Percentiles rank a stretch among this genome's conserved stretches.
Conservation (phyloP, 495 filamentous ascomycete species). For the Diplogelasinospora grovesii region DNA sequence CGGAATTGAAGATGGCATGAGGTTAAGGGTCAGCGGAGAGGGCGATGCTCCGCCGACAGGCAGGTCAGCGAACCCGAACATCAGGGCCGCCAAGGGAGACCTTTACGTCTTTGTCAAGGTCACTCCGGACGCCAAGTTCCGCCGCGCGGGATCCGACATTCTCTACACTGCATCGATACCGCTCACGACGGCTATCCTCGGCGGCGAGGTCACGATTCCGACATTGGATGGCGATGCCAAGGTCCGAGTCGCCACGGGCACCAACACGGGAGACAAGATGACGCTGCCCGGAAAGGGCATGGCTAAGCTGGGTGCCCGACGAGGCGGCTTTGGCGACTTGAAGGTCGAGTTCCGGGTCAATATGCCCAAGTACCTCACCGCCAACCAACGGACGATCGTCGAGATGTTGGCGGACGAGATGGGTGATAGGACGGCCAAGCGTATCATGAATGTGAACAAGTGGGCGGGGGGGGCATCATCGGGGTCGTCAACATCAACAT, state of each 20-base stretch:
- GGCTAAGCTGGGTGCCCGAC: slow-evolving; percentile 58
- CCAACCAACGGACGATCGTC: slow-evolving; percentile 82
- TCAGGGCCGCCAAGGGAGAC: slow-evolving; percentile 64
- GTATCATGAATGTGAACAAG: slow-evolving; percentile 60
- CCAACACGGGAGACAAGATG: slow-evolving; percentile 85
- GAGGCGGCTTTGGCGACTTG: slow-evolving; percentile 65
- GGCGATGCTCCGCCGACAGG: slow-evolving; percentile 80
- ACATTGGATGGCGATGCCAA: slow-evolving; percentile 86
- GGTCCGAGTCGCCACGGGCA: slow-evolving; percentile 81
- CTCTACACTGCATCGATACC: slow-evolving; percentile 88
- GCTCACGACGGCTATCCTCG: slow-evolving; percentile 84
- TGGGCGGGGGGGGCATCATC: too few species aligned
- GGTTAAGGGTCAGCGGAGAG: slow-evolving; percentile 69
- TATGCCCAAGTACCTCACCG: slow-evolving; percentile 88
- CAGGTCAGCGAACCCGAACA: slow-evolving; percentile 48
- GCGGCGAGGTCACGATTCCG: slow-evolving; percentile 81
- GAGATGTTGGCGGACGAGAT: slow-evolving; percentile 96
- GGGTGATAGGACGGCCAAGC: slow-evolving; percentile 81
- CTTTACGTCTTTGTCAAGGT: slow-evolving; percentile 83
- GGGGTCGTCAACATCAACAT: too few species aligned
- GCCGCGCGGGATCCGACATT: slow-evolving; percentile 76
- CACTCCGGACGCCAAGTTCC: slow-evolving; percentile 77
- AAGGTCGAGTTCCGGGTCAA: slow-evolving; percentile 89
- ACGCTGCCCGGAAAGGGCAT: slow-evolving; percentile 85
- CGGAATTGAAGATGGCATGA: slow-evolving; percentile 94